Conservation (phyloP, 2,329 filamentous ascomycete genomes). For the Hysterium pulicare region DNA sequence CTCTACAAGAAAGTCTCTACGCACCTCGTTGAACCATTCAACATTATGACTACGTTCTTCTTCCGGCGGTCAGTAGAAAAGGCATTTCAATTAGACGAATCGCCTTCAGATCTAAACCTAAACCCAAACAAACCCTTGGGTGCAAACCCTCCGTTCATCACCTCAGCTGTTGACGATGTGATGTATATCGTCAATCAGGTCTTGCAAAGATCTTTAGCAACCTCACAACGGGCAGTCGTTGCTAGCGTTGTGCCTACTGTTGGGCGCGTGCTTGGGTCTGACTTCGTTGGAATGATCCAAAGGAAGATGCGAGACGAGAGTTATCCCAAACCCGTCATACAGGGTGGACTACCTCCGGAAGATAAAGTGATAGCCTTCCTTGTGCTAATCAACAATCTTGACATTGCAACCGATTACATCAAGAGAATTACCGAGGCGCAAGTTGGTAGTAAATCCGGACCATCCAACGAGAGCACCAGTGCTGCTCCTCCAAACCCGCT, state of each 20-base stretch:
- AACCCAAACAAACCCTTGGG: constrained; percentile 69
- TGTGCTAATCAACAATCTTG: constrained; percentile 91
- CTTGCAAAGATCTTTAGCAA: constrained; percentile 79
- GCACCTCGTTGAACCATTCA: constrained; percentile 77
- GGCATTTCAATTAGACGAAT: constrained; percentile 93
- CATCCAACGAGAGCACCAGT: constrained; percentile 30
- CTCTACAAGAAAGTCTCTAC: constrained; percentile 74
- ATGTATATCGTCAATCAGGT: constrained; percentile 99
- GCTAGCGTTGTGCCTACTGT: constrained; percentile 75
- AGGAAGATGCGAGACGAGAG: constrained; percentile 96
- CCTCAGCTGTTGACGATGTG: constrained; percentile 93
- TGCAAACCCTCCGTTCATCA: constrained; percentile 82
- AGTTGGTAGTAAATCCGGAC: constrained; percentile 44
- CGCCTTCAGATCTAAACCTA: constrained; percentile 74
- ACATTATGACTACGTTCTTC: constrained; percentile 92
- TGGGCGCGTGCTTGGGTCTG: constrained; percentile 74
- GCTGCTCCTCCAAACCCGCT: too few species aligned
- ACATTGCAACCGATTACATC: constrained; percentile 88
- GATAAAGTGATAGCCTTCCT: constrained; percentile 85
- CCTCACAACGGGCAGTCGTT: constrained; percentile 76
- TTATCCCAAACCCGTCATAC: constrained; percentile 75
- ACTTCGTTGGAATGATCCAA: constrained; percentile 96
- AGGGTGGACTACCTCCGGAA: constrained; percentile 81
- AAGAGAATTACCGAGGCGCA: constrained; percentile 75
- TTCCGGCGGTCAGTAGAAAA: constrained; percentile 95